Base-by-base conservation (phyloP, 129 eudicot genomes). In the Arctium lappa region DNA sequence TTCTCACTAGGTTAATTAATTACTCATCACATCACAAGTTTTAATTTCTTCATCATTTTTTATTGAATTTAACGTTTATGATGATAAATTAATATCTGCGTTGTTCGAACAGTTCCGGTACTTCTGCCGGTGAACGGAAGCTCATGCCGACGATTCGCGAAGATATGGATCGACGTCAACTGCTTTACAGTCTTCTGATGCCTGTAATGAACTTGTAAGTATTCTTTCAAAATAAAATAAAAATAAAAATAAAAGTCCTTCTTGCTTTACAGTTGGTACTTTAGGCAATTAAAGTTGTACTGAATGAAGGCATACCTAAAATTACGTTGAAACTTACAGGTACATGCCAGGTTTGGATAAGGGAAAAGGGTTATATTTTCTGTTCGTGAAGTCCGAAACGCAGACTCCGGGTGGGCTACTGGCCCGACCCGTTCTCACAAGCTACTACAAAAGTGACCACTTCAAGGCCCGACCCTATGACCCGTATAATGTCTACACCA, bases 101-200 rank as follows among this genome's bases (percentile, higher is more conserved):
- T 72, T 32, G 31, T 44, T 74, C 4, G 0, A 32, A 72, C 84
- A 89, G 92, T 62, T 89, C 92, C n/a, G 92, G 92, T 60, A 89
- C 92, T 39, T 89, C 92, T 1, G 92, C 86, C 16, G 92, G 92
- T 16, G 92, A 89, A 87, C 82, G 87, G 18, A 89, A 89, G 42
- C 89, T 89, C 34, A 89, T 89, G 88, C 92, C 92, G 9, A 82
- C 92, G 10, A 89, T 89, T 68, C 32, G 68, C 1, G 90, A 89
- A 76, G 92, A 89, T 72, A 48, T 85, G 88, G 92, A 86, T 50
- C 89, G 92, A 8, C 82, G 90, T 6, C 82, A 78, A 72, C 78
- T 77, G 44, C 80, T 89, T 8, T 89, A 86, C 81, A 80, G 88
- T 81, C 90, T 89, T 84, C 86, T 89, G 73, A 87, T 86, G 92